A percentile compares a stretch with the other conserved stretches of the same genome.
Conservation (phyloP, 1,284 basidiomycete species). For the Porogramme epimiltina region DNA sequence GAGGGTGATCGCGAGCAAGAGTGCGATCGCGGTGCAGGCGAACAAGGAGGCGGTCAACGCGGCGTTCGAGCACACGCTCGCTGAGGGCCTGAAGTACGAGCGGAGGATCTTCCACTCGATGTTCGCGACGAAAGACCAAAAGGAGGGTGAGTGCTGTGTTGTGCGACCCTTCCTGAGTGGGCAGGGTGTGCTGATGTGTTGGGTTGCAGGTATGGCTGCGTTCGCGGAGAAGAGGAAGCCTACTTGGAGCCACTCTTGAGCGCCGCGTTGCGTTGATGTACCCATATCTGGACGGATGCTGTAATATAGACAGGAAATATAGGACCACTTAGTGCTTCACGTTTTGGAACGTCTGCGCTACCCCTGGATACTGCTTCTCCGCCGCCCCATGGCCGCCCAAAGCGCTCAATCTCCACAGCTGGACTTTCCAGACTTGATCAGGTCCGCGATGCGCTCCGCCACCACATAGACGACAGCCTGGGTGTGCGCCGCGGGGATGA, state of each 20-base stretch:
- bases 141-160: constrained; percentile 72
- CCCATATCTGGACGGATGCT: no score
- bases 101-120: constrained; percentile 89
- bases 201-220: constrained; percentile 87
- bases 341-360: no score
- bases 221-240: constrained; percentile 97
- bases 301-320: no score
- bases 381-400: no score
- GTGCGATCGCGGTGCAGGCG: constrained; percentile 85
- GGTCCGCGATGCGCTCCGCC: no score
- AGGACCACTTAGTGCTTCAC: no score
- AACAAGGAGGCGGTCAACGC: constrained; percentile 96
- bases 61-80: constrained; percentile 82
- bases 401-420: no score
- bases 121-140: constrained; percentile 96
- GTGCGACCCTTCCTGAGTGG: not conserved
- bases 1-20: constrained; percentile 81
- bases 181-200: not conserved
- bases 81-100: constrained; percentile 88
- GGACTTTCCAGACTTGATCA: no score
- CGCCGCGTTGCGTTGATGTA: no score
- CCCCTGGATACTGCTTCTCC: no score
- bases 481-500: no score
- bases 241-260: constrained; percentile 69
- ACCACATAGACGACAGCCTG: no score